phyloP scores from a whole-genome alignment of 2,329 filamentous ascomycete genomes.

The Fusarium sp. region DNA sequence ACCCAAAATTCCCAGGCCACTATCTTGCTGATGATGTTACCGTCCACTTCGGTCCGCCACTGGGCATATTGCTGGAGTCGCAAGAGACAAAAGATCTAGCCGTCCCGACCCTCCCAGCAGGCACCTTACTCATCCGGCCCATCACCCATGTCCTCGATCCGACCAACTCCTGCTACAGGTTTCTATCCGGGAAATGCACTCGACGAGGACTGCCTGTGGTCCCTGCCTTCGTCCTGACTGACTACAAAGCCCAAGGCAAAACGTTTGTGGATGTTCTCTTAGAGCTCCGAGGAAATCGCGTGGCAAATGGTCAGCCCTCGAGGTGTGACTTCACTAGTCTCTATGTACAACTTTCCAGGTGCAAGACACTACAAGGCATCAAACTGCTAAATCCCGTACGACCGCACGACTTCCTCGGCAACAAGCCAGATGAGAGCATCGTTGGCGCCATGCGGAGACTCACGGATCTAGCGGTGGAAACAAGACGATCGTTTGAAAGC shows the following conservation, averaged over 20 bases:
- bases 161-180: slow-evolving; percentile 1
- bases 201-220: background rate
- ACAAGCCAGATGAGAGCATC: slow-evolving; percentile 18
- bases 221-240: slow-evolving; percentile 2
- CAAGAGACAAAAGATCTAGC: slow-evolving; percentile 11
- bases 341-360: slow-evolving; percentile 18
- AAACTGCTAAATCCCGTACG: slow-evolving; percentile 13
- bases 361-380: slow-evolving; percentile 11
- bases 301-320: slow-evolving; percentile 13
- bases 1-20: slow-evolving; percentile 26
- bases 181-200: slow-evolving; percentile 4
- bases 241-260: slow-evolving; percentile 13
- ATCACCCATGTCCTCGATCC: background rate
- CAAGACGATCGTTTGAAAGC: slow-evolving; percentile 17
- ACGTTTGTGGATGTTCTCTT: slow-evolving; percentile 18
- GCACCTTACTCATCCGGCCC: slow-evolving; percentile 8
- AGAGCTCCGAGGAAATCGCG: slow-evolving; percentile 18
- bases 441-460: slow-evolving; percentile 21
- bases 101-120: slow-evolving; percentile 4
- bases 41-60: slow-evolving; percentile 27
- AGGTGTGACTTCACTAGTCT: slow-evolving; percentile 13
- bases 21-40: slow-evolving; percentile 20
- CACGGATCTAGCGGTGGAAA: slow-evolving; percentile 13
- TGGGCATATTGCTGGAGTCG: slow-evolving; percentile 26
- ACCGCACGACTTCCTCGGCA: slow-evolving; percentile 17